Evolutionary conservation across 2,329 filamentous ascomycete species (phyloP).

Genomic region (Fusarium proliferatum): DNA sequence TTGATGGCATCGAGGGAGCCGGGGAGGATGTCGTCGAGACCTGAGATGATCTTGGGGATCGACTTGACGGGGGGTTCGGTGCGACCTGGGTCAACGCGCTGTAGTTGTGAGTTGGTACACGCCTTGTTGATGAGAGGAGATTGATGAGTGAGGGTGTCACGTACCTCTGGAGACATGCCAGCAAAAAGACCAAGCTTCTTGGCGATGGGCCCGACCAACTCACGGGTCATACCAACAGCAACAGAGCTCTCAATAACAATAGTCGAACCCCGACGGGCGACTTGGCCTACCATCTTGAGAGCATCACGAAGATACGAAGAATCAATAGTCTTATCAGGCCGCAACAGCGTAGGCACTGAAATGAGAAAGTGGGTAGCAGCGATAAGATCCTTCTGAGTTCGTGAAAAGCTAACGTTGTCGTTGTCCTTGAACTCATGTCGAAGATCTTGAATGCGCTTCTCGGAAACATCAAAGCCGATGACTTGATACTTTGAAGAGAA

Average conservation of each 20-base stretch:
- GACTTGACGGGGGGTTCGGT: neutral
- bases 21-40: neutral
- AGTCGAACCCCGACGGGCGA: neutral
- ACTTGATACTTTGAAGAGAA: neutral
- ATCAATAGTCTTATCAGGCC: neutral
- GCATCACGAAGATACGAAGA: neutral
- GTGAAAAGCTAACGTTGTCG: neutral
- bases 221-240: neutral
- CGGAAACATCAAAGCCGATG: neutral
- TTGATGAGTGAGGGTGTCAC: neutral
- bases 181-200: neutral
- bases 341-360: neutral
- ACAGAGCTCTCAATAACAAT: neutral
- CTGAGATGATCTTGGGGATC: neutral
- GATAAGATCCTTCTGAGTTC: neutral
- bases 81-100: neutral
- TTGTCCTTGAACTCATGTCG: neutral
- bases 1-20: neutral
- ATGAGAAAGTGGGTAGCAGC: neutral
- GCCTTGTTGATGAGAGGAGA: accelerated
- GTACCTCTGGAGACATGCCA: neutral
- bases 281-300: neutral
- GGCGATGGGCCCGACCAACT: neutral
- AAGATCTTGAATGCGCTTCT: neutral
- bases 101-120: neutral